Conservation (phyloP, 2,329 filamentous ascomycete species). For the Clonostachys chloroleuca region DNA sequence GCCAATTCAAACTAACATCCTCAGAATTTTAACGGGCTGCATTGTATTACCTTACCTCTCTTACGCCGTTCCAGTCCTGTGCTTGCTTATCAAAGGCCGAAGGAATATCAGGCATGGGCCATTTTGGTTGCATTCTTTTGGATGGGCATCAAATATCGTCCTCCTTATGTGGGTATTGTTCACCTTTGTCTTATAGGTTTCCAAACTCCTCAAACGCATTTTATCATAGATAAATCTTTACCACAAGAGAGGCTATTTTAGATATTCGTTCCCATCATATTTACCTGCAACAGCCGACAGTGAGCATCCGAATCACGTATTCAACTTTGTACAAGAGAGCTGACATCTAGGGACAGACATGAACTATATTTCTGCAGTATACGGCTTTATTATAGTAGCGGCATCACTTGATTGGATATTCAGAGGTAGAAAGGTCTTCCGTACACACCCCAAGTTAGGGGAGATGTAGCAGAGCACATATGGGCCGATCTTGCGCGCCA, state of each 20-base stretch:
- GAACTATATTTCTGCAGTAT: background rate
- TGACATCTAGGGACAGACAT: background rate
- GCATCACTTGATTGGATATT: background rate
- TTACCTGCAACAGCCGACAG: background rate
- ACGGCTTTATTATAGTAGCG: background rate
- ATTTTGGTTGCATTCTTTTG: conserved; percentile 17
- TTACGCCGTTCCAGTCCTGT: conserved; percentile 16
- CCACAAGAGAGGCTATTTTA: background rate
- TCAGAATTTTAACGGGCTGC: conserved; percentile 14
- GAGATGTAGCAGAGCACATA: background rate
- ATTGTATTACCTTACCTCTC: conserved; percentile 17
- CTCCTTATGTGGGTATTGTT: conserved; percentile 12
- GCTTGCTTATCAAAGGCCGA: conserved; percentile 12
- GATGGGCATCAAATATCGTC: conserved; percentile 12
- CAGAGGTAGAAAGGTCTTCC: background rate
- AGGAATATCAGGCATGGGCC: conserved; percentile 15
- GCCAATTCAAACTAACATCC: background rate
- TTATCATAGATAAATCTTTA: too few species aligned
- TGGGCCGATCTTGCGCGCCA: too few species aligned
- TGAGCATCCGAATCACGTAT: background rate
- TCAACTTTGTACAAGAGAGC: too few species aligned
- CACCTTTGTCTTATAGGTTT: background rate
- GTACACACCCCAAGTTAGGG: background rate
- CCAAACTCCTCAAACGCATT: background rate
- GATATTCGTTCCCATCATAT: background rate